phyloP scores from a whole-genome alignment of 2,329 filamentous ascomycete genomes.

The Stagonosporopsis tanaceti region DNA sequence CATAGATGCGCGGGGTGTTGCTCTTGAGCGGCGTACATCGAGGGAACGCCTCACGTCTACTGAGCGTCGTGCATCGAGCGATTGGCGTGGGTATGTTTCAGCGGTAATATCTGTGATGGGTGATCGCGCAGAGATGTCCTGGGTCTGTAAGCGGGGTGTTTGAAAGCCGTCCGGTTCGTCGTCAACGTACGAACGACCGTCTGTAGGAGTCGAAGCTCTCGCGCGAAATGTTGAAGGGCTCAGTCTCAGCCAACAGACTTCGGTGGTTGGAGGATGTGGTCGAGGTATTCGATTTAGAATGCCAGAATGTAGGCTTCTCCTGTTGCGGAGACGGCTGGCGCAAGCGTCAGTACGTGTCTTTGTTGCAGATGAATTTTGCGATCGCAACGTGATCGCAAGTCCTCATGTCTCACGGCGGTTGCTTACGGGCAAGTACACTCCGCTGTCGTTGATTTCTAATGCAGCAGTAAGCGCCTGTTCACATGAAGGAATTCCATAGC shows the following conservation, averaged over 20 bases:
- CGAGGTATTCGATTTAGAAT: conserved; percentile 57
- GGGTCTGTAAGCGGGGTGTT: conserved; percentile 32
- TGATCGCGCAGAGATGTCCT: conserved; percentile 92
- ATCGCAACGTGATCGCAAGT: conserved; percentile 8
- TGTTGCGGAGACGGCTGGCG: conserved; percentile 78
- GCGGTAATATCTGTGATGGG: conserved; percentile 69
- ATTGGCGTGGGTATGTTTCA: conserved; percentile 62
- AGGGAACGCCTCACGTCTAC: conserved; percentile 74
- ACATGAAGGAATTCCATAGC: conserved; percentile 1
- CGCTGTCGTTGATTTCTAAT: conserved; percentile 92
- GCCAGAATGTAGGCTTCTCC: conserved; percentile 85
- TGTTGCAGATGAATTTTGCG: background rate
- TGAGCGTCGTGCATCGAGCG: conserved; percentile 70
- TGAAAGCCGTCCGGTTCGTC: background rate
- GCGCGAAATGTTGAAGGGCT: conserved; percentile 92
- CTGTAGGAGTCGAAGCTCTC: conserved; percentile 98
- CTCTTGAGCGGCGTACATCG: conserved; percentile 58
- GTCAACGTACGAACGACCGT: conserved; percentile 83
- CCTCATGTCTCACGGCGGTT: conserved; percentile 2
- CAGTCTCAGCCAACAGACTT: conserved; percentile 78
- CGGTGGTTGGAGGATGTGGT: conserved; percentile 65
- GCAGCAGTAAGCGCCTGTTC: conserved; percentile 37
- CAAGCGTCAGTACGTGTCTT: conserved; percentile 31
- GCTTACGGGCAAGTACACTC: conserved; percentile 89
- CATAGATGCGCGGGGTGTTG: conserved; percentile 69